Evolutionary conservation across 805 yeast species (phyloP).

Genomic region (Yarrowia sp.): DNA sequence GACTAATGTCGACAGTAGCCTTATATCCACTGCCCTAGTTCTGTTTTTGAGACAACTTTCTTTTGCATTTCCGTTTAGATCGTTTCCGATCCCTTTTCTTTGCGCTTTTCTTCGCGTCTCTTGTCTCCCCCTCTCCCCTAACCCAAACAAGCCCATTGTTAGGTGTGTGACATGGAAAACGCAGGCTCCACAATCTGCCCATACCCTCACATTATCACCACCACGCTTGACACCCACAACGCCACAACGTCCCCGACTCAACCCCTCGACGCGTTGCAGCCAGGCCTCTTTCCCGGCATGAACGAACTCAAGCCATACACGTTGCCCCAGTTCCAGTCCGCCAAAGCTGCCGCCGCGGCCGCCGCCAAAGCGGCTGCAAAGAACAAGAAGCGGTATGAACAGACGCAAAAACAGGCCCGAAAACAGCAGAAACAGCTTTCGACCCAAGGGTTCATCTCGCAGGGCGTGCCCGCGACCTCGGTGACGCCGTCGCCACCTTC

Average conservation of each 20-base stretch:
- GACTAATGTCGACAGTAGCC: too few relatives aligned
- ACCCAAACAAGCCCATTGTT: constrained; percentile 29
- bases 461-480: constrained; percentile 5
- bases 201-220: constrained; percentile 34
- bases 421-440: constrained; percentile 22
- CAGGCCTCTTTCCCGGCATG: constrained; percentile 12
- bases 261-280: constrained; percentile 12
- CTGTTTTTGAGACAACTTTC: too few relatives aligned
- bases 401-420: constrained; percentile 34
- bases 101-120: too few relatives aligned
- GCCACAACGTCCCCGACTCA: not conserved
- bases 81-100: too few relatives aligned
- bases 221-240: constrained; percentile 24
- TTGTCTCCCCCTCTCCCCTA: constrained; percentile 11
- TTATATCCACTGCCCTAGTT: too few relatives aligned
- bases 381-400: constrained; percentile 28
- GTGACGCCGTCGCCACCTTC: constrained; percentile 15
- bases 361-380: constrained; percentile 35
- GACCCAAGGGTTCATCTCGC: constrained; percentile 3
- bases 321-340: constrained; percentile 39
- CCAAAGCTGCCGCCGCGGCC: constrained; percentile 33
- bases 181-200: constrained; percentile 36
- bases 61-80: too few relatives aligned
- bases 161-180: constrained; percentile 7
- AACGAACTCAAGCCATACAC: constrained; percentile 38